Percentiles rank a stretch among this genome's conserved stretches.
phyloP scores from a whole-genome alignment of 2,329 filamentous ascomycete genomes.

The Penicillium sp. region DNA sequence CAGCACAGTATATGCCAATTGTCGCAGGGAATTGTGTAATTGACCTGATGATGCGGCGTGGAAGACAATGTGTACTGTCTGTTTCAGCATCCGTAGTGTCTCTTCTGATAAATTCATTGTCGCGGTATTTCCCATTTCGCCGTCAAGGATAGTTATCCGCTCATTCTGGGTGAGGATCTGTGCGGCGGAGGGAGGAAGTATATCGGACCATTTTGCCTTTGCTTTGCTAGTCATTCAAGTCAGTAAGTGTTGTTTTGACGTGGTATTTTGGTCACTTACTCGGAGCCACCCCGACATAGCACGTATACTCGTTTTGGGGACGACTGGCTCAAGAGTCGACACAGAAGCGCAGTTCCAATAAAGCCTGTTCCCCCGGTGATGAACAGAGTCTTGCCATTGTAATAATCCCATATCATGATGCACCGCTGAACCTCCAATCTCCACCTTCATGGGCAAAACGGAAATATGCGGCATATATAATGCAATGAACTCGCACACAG shows the following conservation, averaged over 20 bases:
- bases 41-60: slow-evolving; percentile 19
- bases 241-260: not conserved
- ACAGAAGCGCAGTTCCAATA: slow-evolving; percentile 23
- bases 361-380: slow-evolving; percentile 25
- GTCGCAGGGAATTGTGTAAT: slow-evolving; percentile 19
- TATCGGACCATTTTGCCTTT: slow-evolving; percentile 19
- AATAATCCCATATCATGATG: slow-evolving; percentile 27
- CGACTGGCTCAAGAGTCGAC: slow-evolving; percentile 19
- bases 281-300: slow-evolving; percentile 20
- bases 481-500: not conserved
- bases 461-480: slow-evolving; percentile 3
- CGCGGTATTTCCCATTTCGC: slow-evolving; percentile 22
- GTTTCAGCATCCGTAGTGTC: slow-evolving; percentile 21
- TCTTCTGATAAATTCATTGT: slow-evolving; percentile 22
- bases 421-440: not conserved
- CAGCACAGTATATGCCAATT: slow-evolving; percentile 19
- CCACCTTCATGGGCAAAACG: not conserved
- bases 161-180: slow-evolving; percentile 13
- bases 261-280: slow-evolving; percentile 6
- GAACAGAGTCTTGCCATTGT: slow-evolving; percentile 22
- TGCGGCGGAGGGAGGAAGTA: slow-evolving; percentile 14
- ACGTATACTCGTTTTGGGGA: slow-evolving; percentile 20
- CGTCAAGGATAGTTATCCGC: slow-evolving; percentile 21
- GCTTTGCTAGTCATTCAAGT: slow-evolving; percentile 14
- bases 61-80: slow-evolving; percentile 21